Evolutionary conservation across 2,329 filamentous ascomycete species (phyloP).

Genomic region (Chaetothyriales sp.): DNA sequence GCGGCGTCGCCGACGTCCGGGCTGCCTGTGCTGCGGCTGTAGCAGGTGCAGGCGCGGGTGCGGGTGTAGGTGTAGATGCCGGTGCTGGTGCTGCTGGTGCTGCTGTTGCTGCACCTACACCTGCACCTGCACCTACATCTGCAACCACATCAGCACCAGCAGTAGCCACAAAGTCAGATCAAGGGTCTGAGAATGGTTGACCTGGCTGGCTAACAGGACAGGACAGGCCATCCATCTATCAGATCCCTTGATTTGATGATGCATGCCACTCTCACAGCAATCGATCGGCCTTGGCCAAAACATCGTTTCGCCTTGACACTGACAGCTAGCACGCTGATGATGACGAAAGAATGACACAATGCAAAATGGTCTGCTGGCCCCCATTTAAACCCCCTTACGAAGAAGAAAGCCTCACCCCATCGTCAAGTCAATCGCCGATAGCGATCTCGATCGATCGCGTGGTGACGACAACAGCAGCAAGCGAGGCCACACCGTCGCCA

Average conservation of each 20-base stretch:
- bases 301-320: background rate
- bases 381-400: no score
- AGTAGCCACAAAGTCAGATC: background rate
- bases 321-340: background rate
- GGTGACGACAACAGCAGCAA: background rate
- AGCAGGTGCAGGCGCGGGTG: slow-evolving; percentile 11
- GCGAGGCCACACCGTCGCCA: no score
- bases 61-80: no score
- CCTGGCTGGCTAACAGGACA: background rate
- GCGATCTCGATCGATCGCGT: background rate
- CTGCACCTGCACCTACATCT: no score
- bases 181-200: background rate
- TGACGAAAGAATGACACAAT: background rate
- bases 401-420: background rate
- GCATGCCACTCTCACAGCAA: no score
- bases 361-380: background rate
- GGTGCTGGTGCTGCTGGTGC: no score
- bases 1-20: slow-evolving; percentile 28
- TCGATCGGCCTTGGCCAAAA: no score
- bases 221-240: no score
- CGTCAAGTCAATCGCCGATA: background rate
- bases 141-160: no score
- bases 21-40: slow-evolving; percentile 27
- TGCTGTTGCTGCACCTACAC: no score
- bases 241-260: no score